Evolutionary conservation across 805 yeast species (phyloP), one percentile per base, ranked within the genome.

Genomic region (Priceomyces carsonii): DNA sequence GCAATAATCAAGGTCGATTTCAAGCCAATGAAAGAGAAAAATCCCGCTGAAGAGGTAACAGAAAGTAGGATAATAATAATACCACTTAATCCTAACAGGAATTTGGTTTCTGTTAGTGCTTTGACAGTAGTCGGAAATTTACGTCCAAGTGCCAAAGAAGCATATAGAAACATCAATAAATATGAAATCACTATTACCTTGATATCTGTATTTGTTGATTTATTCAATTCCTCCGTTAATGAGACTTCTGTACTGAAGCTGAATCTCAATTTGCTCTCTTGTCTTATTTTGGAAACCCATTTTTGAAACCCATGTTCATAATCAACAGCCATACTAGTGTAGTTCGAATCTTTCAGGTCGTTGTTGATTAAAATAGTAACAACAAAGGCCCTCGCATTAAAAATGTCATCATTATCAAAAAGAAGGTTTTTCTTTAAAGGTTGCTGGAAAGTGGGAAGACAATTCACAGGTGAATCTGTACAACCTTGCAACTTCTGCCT

Each of bases 1-100:
- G 98, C 97, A 38, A 91, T 88, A 45, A 91, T 90, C 27, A 91
- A 66, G 0, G 98, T 91, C 0, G 95, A 85, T 51, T 85, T 87
- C 32, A 90, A 61, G 0, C 93, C 95, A n/a, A 85, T 39, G 5
- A 75, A 50, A 8, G 93, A 76, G 59, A 87, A 85, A 4, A 88
- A 47, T 0, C 98, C 98, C 0, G 89, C 86, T 0, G 97, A 79
- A 1, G 95, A 74, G 1, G 77, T 58, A 1, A 91, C 95, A 0
- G 96, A 89, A 7, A 87, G 57, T 16, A 87, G 60, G 9, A 93
- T 96, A 24, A 90, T 84, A 4, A 79, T 39, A 16, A 91, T 85
- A 1, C 98, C 99, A n/a, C 82, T 71, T 24, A 87, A 61, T 0
- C 96, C 98, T 15, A 91, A 66, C 12, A 80, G 70, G 47, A 88